Evolutionary conservation across 305 asterid genomes (phyloP).

Genomic region (Nicotiana rustica): DNA sequence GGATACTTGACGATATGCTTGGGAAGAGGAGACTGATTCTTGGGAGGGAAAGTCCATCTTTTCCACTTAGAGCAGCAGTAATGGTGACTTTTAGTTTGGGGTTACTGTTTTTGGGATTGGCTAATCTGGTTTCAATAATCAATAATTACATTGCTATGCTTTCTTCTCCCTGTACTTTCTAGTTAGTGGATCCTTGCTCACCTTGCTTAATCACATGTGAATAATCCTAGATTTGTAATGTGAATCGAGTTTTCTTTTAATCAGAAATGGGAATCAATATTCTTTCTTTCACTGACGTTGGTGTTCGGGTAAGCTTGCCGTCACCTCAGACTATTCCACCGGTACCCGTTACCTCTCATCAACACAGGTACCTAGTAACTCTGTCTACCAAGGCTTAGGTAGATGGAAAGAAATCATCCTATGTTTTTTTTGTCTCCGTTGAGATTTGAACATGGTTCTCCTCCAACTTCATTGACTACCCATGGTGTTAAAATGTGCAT

Average conservation of each 20-base stretch:
- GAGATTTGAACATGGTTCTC: conserved; percentile 7
- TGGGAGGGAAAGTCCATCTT: not conserved
- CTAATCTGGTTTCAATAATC: not conserved
- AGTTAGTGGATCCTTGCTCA: not conserved
- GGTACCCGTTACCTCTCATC: not conserved
- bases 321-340: too few relatives aligned
- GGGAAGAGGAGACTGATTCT: not conserved
- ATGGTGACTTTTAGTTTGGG: not conserved
- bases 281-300: too few relatives aligned
- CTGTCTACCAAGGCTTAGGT: not conserved
- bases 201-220: not conserved
- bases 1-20: not conserved
- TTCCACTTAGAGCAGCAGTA: not conserved
- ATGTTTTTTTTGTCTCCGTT: not conserved
- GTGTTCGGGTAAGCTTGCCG: too few relatives aligned
- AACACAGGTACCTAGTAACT: not conserved
- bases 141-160: not conserved
- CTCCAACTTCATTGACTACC: not conserved
- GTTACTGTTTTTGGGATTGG: not conserved
- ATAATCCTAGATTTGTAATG: not conserved
- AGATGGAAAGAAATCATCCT: not conserved
- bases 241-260: not conserved
- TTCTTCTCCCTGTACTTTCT: not conserved
- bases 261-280: not conserved
- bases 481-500: not conserved